phyloP scores from a whole-genome alignment of 2,329 filamentous ascomycete genomes.

The Xylariaceae sp. region DNA sequence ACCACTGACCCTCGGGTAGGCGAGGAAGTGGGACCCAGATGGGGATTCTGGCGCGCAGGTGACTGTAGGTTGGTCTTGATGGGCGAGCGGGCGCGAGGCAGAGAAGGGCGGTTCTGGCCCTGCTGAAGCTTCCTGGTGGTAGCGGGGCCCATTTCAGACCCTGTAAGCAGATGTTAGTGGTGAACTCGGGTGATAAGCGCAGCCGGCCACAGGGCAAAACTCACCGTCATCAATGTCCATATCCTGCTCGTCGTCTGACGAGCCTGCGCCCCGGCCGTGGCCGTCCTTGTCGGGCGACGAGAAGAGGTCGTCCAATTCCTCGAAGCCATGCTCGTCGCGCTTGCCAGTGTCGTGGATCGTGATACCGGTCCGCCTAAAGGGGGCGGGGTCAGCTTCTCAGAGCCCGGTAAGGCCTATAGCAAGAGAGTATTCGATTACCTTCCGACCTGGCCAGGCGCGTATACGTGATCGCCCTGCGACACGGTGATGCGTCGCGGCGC shows the following conservation, averaged over 20 bases:
- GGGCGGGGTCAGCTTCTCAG: conserved; percentile 6
- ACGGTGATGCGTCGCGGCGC: conserved; percentile 29
- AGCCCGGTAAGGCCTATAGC: no score
- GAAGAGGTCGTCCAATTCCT: conserved; percentile 79
- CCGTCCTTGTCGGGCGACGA: conserved; percentile 67
- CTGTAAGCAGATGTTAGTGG: conserved; percentile 24
- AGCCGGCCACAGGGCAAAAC: conserved; percentile 8
- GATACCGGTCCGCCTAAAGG: conserved; percentile 76
- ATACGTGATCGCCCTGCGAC: conserved; percentile 38
- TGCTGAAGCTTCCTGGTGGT: conserved; percentile 45
- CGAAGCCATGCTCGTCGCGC: conserved; percentile 87
- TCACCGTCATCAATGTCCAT: conserved; percentile 48
- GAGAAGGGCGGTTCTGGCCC: conserved; percentile 38
- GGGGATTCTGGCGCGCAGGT: conserved; percentile 55
- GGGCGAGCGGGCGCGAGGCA: conserved; percentile 49
- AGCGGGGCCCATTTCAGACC: conserved; percentile 44
- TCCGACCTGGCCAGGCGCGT: conserved; percentile 41
- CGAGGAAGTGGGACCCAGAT: conserved; percentile 46
- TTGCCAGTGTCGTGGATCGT: conserved; percentile 68
- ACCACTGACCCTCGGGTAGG: conserved; percentile 34
- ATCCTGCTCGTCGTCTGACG: conserved; percentile 33
- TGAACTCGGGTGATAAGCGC: background rate
- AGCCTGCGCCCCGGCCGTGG: conserved; percentile 11
- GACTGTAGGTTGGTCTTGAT: conserved; percentile 54
- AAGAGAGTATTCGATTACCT: conserved; percentile 28